Evolutionary conservation across 2,329 filamentous ascomycete species (phyloP), one percentile per base, ranked within the genome.

Genomic region (Ascochyta fabae): DNA sequence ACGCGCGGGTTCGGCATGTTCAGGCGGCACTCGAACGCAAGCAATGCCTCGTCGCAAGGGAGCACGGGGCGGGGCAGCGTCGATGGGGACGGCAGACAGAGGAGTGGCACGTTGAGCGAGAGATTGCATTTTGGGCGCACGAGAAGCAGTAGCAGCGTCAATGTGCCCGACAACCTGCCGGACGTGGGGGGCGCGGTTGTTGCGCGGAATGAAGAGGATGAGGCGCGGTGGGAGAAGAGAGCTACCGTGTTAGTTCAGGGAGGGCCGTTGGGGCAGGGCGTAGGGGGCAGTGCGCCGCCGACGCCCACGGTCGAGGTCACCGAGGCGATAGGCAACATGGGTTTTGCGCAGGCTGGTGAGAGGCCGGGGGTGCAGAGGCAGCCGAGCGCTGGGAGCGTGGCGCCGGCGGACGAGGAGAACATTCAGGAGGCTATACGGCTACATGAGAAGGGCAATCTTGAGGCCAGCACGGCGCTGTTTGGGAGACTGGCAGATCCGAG

Each of bases 351-450:
- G 7, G 33, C 44, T 22, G 46, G 12, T n/a, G 50, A 10, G 16
- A 27, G 41, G 31, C 34, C 46, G 3, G 46, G 27, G 3, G 31
- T 52, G 43, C 35, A 46, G 31, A 24, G 38, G 9, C 36, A 24
- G 46, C 50, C 64, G 55, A 66, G 58, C 61, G 52, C 56, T 49
- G 52, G 29, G 45, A 24, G 40, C 15, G 54, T 56, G 15, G 47
- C 47, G 31, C 31, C 38, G 19, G 47, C 53, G 6, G 53, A 56
- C 38, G 53, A 74, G 62, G 65, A 84, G 55, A 88, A 91, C 75
- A 96, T 99, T 55, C 94, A 97, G 77, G 88, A 96, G 77, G 95
- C 95, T n/a, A 99, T 99, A 72, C 85, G 89, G 58, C 81, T 98
- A 61, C 95, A 99, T 74, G 95, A 99, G 77, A 83, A 81, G 42